These are phyloP conservation scores for Phialophora expanda DNA, from an alignment of 2,329 filamentous ascomycete species.

Conservation along the genomic window DNA sequence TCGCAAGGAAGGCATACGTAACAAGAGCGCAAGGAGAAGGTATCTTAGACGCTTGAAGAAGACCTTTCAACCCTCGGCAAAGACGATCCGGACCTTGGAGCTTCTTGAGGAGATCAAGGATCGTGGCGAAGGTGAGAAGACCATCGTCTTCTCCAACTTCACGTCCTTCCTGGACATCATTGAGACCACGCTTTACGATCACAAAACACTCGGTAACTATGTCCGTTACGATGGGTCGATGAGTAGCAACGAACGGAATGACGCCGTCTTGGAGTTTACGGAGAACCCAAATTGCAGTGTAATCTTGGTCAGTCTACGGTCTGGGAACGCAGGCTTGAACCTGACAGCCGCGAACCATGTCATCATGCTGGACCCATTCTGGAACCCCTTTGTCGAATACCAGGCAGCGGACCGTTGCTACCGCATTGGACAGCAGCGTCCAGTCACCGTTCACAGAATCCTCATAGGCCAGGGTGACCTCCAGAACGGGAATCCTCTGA, in stretches of 20 bases:
- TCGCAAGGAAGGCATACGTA: conserved; percentile 69
- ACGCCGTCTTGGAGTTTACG: conserved; percentile 70
- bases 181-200: conserved; percentile 66
- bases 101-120: conserved; percentile 61
- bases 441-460: conserved; percentile 80
- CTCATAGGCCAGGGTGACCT: conserved; percentile 62
- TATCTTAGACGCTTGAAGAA: conserved; percentile 73
- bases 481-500: conserved; percentile 6
- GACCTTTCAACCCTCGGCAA: conserved; percentile 74
- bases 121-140: conserved; percentile 69
- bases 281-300: conserved; percentile 65
- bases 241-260: conserved; percentile 68
- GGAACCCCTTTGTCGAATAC: conserved; percentile 83
- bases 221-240: conserved; percentile 79
- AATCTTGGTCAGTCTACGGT: conserved; percentile 79
- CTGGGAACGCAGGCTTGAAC: conserved; percentile 85
- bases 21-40: conserved; percentile 66
- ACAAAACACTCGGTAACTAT: conserved; percentile 57
- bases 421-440: conserved; percentile 77
- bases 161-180: conserved; percentile 78
- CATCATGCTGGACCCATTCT: conserved; percentile 90
- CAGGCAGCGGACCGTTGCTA: conserved; percentile 90
- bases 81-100: conserved; percentile 72
- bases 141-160: conserved; percentile 81
- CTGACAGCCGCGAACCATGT: conserved; percentile 81